Base-by-base conservation (phyloP, 176 grass and related monocot genomes). In the Avena eriantha region DNA sequence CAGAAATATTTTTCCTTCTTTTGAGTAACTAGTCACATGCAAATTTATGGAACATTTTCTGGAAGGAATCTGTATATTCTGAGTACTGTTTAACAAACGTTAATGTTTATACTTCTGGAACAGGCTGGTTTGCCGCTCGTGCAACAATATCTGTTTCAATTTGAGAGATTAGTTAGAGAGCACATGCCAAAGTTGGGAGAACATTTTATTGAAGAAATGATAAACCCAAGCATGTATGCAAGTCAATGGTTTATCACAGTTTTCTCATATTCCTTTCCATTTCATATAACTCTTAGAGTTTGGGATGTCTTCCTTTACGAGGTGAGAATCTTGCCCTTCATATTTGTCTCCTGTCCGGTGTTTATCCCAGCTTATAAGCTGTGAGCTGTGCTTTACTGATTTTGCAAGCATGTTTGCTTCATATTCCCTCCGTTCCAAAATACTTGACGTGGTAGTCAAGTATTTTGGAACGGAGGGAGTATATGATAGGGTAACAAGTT, bases 161-260 rank as follows among this genome's bases (percentile, higher is more conserved):
- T 99, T 78, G 97, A 99, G 87, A 93, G 96, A 82, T 87, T 99
- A 73, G 94, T 99, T 73, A 82, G 88, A 18, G 97, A 99, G 46
- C 80, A 85, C 73, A 88, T 99, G 84, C 97, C 97, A 51, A 90
- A 94, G 82, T 85, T 99, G 87, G 97, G 94, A 51, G 82, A 90
- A 51, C 94, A 99, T 89, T 96, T 98, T 90, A 50, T 88, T 85
- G 90, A 94, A 78, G 94, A 99, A 87, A 99, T 96, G 94, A 92
- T 99, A 86, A 96, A 91, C 82, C 94, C 92, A 86, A 96, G 88
- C 89, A 99, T 99, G 97, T 99, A 98, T 88, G 94, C 90, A 55
- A 98, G 97, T 24, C 94, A 96, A 85, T 98, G 97, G 97, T 96
- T 98, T 86, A 96, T 99, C 81, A 96, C 97, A n/a, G 92, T 96